These are phyloP conservation scores for Fusarium foetens DNA, from an alignment of 2,329 filamentous ascomycete species.

Conservation along the genomic window DNA sequence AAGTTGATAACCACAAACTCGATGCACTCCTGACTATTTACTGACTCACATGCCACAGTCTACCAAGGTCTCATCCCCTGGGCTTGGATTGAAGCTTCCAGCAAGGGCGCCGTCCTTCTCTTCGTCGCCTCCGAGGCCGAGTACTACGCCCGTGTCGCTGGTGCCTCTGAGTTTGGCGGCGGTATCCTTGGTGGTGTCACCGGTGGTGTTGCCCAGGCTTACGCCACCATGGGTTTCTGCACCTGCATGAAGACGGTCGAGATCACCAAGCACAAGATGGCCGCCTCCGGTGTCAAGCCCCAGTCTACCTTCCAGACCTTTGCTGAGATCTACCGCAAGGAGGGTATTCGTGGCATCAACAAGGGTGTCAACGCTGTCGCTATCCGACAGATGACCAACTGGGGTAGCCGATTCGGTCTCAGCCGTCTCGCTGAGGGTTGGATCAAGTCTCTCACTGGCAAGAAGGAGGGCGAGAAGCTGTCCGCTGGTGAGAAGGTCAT, in stretches of 20 bases:
- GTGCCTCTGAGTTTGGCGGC: constrained; percentile 85
- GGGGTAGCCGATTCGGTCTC: constrained; percentile 95
- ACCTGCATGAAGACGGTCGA: constrained; percentile 99
- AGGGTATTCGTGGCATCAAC: constrained; percentile 97
- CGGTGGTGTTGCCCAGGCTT: constrained; percentile 96
- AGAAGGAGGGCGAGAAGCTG: constrained; percentile 83
- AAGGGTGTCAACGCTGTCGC: constrained; percentile 98
- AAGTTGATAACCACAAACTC: constrained; percentile 58
- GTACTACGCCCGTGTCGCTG: constrained; percentile 86
- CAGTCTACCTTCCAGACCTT: constrained; percentile 95
- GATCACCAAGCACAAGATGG: constrained; percentile 98
- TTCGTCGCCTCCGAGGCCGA: constrained; percentile 99
- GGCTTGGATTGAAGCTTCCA: constrained; percentile 99
- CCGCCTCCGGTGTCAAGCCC: constrained; percentile 81
- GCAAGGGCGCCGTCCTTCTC: constrained; percentile 98
- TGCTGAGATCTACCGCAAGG: constrained; percentile 94
- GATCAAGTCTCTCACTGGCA: constrained; percentile 81
- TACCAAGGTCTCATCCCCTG: constrained; percentile 99
- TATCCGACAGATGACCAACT: constrained; percentile 99
- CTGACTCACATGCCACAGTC: constrained; percentile 67
- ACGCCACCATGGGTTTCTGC: constrained; percentile 99
- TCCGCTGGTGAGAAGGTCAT: constrained; percentile 86
- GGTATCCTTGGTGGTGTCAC: constrained; percentile 93
- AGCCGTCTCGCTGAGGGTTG: constrained; percentile 89
- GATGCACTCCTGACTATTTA: background rate